Evolutionary conservation across 768 basidiomycete genomes (phyloP).

Genomic region (Coprinellus aureogranulatus): DNA sequence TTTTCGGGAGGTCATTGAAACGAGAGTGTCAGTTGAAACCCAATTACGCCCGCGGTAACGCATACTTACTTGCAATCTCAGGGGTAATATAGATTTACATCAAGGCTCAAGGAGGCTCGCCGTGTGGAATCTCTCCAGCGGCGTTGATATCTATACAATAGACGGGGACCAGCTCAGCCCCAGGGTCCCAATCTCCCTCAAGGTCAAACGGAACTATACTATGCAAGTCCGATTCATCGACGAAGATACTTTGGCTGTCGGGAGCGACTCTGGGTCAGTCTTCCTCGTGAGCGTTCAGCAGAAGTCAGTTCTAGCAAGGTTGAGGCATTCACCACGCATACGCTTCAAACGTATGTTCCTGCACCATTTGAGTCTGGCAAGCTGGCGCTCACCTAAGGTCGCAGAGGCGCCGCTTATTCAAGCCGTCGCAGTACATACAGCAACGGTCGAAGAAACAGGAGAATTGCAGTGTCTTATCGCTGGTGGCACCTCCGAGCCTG

Average conservation of each 20-base stretch:
- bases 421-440: neutral
- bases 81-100: neutral
- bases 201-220: neutral
- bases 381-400: neutral
- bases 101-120: neutral
- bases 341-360: too few relatives aligned
- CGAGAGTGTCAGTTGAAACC: neutral
- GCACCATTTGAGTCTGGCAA: neutral
- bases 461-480: neutral
- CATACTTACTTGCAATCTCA: neutral
- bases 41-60: neutral
- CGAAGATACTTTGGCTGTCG: neutral
- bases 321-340: too few relatives aligned
- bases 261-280: neutral
- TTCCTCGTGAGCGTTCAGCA: neutral
- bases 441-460: neutral
- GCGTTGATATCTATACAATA: neutral
- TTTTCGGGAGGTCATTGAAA: neutral
- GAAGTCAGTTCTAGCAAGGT: neutral
- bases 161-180: neutral
- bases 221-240: neutral
- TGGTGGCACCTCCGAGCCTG: neutral
- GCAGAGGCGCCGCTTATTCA: neutral
- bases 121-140: neutral
- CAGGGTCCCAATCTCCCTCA: neutral